Base-by-base conservation (phyloP, 2,329 filamentous ascomycete genomes). In the Phaeosphaeriaceae sp. region DNA sequence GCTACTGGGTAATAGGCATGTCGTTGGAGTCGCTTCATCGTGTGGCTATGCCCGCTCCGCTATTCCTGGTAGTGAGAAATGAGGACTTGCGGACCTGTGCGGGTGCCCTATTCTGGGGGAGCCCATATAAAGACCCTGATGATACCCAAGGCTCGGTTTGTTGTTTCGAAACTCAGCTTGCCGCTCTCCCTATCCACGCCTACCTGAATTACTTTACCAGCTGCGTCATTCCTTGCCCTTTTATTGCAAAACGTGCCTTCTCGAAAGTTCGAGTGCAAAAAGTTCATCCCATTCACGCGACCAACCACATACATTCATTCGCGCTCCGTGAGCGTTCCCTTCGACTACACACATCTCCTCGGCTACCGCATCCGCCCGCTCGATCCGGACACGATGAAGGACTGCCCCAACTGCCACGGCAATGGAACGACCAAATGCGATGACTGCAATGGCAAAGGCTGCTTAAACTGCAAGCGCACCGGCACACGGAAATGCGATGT, bases 401-500 rank as follows among this genome's bases (percentile, higher is more conserved):
- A 74, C 66, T 76, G 73, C 55, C 70, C 71, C 41, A 72, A 64
- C 33, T 76, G 73, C 58, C 71, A 60, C 46, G 73, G 73, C 53
- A 70, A 74, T 49, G 73, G 73, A 24, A 69, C 66, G 9, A 62
- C 65, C 51, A 76, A 73, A 54, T 76, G 73, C 63, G 72, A 75
- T 46, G 60, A 55, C n/a, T 76, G 73, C 63, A 69, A 70, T 51
- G 73, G 73, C 53, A 64, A 49, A 15, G 69, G 68, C 55, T 73
- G 71, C 54, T 48, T 48, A 21, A 56, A 63, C 21, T 76, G 73
- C 68, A 75, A 75, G 55, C 57, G 67, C 41, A 57, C 64, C 3
- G 73, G 71, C 50, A 65, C 54, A 22, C 55, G 65, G 41, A 73
- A 68, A 44, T 76, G 73, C 58, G 62, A 69, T 55, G 63, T 72